Evolutionary conservation across 2,329 filamentous ascomycete genomes (phyloP).

Genomic region (Talaromyces sp.): DNA sequence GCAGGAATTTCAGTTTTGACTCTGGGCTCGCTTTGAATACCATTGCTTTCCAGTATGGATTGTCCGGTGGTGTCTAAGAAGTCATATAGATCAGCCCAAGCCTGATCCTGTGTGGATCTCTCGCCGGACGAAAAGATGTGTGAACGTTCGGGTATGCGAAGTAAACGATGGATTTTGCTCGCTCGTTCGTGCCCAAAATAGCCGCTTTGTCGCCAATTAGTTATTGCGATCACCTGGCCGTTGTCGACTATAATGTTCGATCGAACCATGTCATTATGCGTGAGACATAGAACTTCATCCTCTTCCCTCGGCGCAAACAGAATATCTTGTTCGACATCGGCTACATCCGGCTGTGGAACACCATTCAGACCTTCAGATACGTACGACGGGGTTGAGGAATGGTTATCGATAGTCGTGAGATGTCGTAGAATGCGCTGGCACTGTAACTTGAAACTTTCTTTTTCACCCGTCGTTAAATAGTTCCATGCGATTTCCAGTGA

Average conservation of each 20-base stretch:
- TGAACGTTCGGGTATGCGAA: slow-evolving; percentile 27
- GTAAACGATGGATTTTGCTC: slow-evolving; percentile 31
- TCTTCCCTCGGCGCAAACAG: slow-evolving; percentile 29
- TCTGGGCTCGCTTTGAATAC: slow-evolving; percentile 19
- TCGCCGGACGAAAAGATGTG: slow-evolving; percentile 18
- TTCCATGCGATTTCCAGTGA: slow-evolving; percentile 39
- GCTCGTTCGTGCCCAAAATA: slow-evolving; percentile 38
- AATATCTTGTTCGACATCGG: slow-evolving; percentile 31
- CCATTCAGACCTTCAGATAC: slow-evolving; percentile 33
- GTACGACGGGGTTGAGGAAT: slow-evolving; percentile 32
- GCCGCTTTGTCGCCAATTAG: slow-evolving; percentile 40
- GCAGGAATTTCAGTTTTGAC: slow-evolving; percentile 36
- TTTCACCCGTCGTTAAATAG: slow-evolving; percentile 34
- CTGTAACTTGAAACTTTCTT: slow-evolving; percentile 34
- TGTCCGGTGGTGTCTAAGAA: slow-evolving; percentile 22
- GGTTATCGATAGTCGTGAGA: slow-evolving; percentile 26
- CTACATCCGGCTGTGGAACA: slow-evolving; percentile 25
- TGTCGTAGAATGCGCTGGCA: slow-evolving; percentile 34
- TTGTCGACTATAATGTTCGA: slow-evolving; percentile 39
- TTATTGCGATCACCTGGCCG: slow-evolving; percentile 36
- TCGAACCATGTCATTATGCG: slow-evolving; percentile 37
- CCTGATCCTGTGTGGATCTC: slow-evolving; percentile 21
- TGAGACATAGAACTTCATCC: slow-evolving; percentile 29
- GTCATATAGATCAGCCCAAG: slow-evolving; percentile 39
- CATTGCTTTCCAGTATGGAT: neutral